phyloP scores from a whole-genome alignment of 345 rosid genomes.

The Citrus sp. region DNA sequence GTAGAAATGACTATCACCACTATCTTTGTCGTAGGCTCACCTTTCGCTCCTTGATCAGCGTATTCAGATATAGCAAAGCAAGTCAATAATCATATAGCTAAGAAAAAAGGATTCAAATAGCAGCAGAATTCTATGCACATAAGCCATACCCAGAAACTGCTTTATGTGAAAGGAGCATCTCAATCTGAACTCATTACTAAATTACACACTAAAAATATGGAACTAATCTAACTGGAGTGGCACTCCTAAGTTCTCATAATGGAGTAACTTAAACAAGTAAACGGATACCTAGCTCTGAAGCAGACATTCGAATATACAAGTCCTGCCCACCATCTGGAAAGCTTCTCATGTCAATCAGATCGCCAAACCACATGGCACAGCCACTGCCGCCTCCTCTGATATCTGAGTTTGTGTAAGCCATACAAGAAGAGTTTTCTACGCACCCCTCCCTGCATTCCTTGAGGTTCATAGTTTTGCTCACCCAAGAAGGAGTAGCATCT shows the following conservation, averaged over 20 bases:
- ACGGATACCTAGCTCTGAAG: too few relatives aligned
- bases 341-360: constrained; percentile 25
- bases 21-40: too few relatives aligned
- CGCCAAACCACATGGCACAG: constrained; percentile 35
- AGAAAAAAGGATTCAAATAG: too few relatives aligned
- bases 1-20: too few relatives aligned
- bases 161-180: not conserved
- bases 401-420: constrained; percentile 25
- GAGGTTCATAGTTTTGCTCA: constrained; percentile 19
- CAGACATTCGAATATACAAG: constrained; percentile 18
- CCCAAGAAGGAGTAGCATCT: constrained; percentile 18
- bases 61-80: constrained; percentile 16
- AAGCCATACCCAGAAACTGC: not conserved
- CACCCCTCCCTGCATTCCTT: constrained; percentile 23
- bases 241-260: too few relatives aligned
- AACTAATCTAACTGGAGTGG: too few relatives aligned
- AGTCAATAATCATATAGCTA: too few relatives aligned
- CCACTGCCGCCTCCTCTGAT: constrained; percentile 26
- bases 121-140: not conserved
- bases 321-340: constrained; percentile 11
- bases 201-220: not conserved
- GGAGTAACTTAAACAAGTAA: too few relatives aligned
- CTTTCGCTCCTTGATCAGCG: too few relatives aligned
- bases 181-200: not conserved
- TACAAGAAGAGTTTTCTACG: constrained; percentile 28